Percentiles rank a stretch among this genome's conserved stretches.
Evolutionary conservation across 106 monocot genomes (phyloP).

Genomic region (Amphibolis antarctica): DNA sequence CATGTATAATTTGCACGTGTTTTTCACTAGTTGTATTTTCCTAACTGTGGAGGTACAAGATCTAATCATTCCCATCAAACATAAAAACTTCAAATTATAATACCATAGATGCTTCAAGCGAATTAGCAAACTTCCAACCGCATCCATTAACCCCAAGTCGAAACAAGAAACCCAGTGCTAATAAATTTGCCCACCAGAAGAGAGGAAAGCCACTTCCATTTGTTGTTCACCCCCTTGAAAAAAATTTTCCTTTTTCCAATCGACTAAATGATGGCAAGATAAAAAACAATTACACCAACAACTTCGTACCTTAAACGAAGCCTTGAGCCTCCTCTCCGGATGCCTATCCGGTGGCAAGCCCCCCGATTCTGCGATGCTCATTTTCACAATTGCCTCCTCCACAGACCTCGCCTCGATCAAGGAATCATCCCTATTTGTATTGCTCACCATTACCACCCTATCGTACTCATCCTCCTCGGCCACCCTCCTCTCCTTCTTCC

Average conservation of each 20-base stretch:
- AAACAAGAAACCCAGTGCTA: too few species aligned
- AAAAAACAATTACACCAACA: neutral
- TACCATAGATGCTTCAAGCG: too few species aligned
- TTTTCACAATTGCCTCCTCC: conserved; percentile 69
- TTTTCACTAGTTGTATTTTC: too few species aligned
- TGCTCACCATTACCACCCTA: conserved; percentile 61
- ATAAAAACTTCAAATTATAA: too few species aligned
- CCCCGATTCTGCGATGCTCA: conserved; percentile 36
- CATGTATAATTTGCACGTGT: too few species aligned
- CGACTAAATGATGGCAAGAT: neutral
- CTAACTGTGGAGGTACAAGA: too few species aligned
- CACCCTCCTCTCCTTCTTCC: conserved; percentile 59
- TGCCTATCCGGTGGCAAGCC: conserved; percentile 56
- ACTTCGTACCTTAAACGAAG: conserved; percentile 69
- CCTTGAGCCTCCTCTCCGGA: conserved; percentile 85
- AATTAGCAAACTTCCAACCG: too few species aligned
- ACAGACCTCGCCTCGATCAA: conserved; percentile 79
- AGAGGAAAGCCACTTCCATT: neutral
- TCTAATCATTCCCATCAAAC: too few species aligned
- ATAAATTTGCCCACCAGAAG: too few species aligned
- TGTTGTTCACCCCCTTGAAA: neutral
- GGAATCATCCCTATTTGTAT: conserved; percentile 83
- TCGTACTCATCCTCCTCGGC: conserved; percentile 94
- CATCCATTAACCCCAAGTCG: too few species aligned
- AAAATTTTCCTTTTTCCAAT: neutral